These are phyloP conservation scores for Pseudogymnoascus sp. DNA, from an alignment of 2,329 filamentous ascomycete species.

Conservation along the genomic window DNA sequence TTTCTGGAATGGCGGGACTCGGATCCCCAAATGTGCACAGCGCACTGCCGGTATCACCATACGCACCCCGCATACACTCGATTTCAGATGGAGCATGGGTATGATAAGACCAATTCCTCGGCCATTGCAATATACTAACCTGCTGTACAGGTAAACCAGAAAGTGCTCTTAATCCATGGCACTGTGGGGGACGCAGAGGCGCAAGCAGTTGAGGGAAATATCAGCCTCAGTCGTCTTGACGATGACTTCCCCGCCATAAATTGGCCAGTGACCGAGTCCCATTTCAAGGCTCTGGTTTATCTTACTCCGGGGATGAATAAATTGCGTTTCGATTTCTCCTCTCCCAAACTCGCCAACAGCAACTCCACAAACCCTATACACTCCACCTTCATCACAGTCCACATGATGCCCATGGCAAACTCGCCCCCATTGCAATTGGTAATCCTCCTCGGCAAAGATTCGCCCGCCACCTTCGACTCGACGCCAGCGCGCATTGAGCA, in stretches of 20 bases:
- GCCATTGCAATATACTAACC: constrained; percentile 20
- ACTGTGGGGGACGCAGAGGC: constrained; percentile 66
- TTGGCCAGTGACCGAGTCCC: constrained; percentile 83
- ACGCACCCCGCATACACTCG: constrained; percentile 72
- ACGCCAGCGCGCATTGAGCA: constrained; percentile 64
- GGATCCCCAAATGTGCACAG: constrained; percentile 36
- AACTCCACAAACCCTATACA: constrained; percentile 62
- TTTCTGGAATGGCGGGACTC: constrained; percentile 54
- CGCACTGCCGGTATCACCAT: constrained; percentile 58
- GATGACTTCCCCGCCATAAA: constrained; percentile 73
- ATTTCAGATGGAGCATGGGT: constrained; percentile 80
- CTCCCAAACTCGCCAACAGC: constrained; percentile 67
- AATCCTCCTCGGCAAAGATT: constrained; percentile 82
- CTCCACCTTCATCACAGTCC: constrained; percentile 70
- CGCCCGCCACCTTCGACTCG: constrained; percentile 75
- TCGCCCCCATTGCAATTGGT: constrained; percentile 82
- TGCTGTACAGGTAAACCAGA: constrained; percentile 69
- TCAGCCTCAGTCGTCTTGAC: constrained; percentile 75
- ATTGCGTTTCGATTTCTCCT: constrained; percentile 79
- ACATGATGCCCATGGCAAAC: constrained; percentile 73
- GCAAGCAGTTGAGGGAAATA: constrained; percentile 64
- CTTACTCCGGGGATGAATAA: constrained; percentile 87
- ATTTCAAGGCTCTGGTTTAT: constrained; percentile 87
- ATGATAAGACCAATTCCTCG: constrained; percentile 30
- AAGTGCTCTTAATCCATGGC: constrained; percentile 73